These are phyloP conservation scores for Phaeotremella skinneri DNA, from an alignment of 768 basidiomycete genomes.

Conservation along the genomic window DNA sequence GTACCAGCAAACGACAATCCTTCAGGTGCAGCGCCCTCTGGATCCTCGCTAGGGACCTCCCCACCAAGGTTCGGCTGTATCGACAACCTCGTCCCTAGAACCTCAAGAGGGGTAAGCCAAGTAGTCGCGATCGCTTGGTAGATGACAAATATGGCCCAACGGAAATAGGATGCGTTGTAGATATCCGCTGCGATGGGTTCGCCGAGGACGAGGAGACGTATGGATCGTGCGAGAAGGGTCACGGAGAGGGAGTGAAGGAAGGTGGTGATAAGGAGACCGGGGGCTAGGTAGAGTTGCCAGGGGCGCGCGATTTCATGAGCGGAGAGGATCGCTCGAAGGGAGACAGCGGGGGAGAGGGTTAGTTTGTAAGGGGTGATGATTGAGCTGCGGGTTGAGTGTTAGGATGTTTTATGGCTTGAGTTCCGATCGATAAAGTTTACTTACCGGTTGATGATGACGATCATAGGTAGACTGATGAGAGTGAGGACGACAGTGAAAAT, in stretches of 20 bases:
- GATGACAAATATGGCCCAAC: constrained; percentile 45
- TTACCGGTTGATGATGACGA: constrained; percentile 51
- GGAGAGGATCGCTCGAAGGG: constrained; percentile 46
- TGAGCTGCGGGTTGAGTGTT: constrained; percentile 27
- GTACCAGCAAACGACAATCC: constrained; percentile 45
- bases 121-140: constrained; percentile 47
- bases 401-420: neutral
- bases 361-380: constrained; percentile 52
- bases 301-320: constrained; percentile 45
- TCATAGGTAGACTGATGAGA: constrained; percentile 48
- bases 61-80: constrained; percentile 46
- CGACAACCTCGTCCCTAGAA: constrained; percentile 44
- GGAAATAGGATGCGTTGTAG: constrained; percentile 19
- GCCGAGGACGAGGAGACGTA: constrained; percentile 36
- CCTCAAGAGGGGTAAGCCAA: constrained; percentile 49
- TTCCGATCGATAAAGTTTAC: neutral
- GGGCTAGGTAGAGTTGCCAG: constrained; percentile 48
- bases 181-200: constrained; percentile 29
- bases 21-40: constrained; percentile 38
- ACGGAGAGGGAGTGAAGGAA: constrained; percentile 47
- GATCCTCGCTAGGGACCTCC: constrained; percentile 16
- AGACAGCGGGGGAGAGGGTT: constrained; percentile 34
- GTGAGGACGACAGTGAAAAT: constrained; percentile 49
- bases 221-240: constrained; percentile 43
- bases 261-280: constrained; percentile 45